phyloP scores from a whole-genome alignment of 2,329 filamentous ascomycete species.

The Byssothecium circinans region DNA sequence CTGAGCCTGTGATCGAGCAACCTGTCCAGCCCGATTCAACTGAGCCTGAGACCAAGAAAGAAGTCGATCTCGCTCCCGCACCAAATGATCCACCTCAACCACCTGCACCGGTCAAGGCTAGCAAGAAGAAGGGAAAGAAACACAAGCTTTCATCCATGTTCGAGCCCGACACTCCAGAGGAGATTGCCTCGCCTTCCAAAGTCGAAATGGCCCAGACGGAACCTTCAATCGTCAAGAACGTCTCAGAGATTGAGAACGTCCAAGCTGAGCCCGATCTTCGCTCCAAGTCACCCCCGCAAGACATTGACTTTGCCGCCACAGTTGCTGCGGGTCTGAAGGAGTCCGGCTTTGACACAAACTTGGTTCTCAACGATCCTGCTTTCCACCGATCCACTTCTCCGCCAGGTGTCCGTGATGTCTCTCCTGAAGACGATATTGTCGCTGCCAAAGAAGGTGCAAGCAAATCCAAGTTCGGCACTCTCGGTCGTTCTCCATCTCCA shows the following conservation, averaged over 20 bases:
- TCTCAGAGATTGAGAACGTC: not conserved
- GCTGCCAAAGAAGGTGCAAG: conserved; percentile 31
- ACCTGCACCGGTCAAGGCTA: conserved; percentile 21
- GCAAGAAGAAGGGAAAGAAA: conserved; percentile 44
- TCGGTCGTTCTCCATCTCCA: conserved; percentile 35
- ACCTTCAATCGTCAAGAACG: not conserved
- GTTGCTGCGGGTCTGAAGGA: conserved; percentile 50
- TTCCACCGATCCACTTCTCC: conserved; percentile 38
- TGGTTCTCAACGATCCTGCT: conserved; percentile 48
- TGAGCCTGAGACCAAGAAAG: not conserved
- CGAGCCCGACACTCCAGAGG: conserved; percentile 26
- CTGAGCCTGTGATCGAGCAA: conserved; percentile 1
- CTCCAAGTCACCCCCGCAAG: conserved; percentile 30
- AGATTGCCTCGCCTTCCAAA: conserved; percentile 4
- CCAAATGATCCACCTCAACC: conserved; percentile 4
- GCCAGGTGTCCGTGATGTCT: conserved; percentile 27
- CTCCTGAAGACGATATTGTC: conserved; percentile 37
- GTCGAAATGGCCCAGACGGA: conserved; percentile 17
- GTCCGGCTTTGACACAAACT: conserved; percentile 50
- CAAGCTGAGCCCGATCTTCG: conserved; percentile 13
- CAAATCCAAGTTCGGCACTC: conserved; percentile 33
- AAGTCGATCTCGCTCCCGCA: not conserved
- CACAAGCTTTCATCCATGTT: conserved; percentile 39
- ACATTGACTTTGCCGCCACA: conserved; percentile 53
- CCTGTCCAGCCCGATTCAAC: not conserved